These are phyloP conservation scores for Agrostemma githago DNA, from an alignment of 148 eudicot species.

Conservation along the genomic window DNA sequence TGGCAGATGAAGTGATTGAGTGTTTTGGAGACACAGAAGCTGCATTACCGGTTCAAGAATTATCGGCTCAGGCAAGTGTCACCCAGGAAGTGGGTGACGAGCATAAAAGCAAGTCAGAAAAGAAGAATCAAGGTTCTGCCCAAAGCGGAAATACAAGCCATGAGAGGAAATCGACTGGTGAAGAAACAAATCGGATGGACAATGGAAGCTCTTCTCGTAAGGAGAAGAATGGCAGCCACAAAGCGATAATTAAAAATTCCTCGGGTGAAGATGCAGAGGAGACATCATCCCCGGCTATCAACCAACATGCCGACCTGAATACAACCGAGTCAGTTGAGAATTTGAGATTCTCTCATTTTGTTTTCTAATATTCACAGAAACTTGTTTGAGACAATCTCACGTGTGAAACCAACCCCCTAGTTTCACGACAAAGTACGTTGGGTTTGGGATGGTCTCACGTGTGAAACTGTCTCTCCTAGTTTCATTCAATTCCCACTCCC, in stretches of 20 bases:
- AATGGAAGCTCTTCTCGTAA: not conserved
- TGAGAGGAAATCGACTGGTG: constrained; percentile 14
- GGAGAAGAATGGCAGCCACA: not conserved
- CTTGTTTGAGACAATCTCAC: not conserved
- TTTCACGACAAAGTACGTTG: not conserved
- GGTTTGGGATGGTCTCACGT: not conserved
- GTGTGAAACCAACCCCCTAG: constrained; percentile 1
- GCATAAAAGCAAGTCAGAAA: constrained; percentile 11
- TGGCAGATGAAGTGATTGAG: constrained; percentile 16
- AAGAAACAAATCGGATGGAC: constrained; percentile 12
- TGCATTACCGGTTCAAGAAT: constrained; percentile 22
- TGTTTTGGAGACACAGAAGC: constrained; percentile 28
- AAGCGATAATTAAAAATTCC: constrained; percentile 8
- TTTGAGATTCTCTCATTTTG: constrained; percentile 22
- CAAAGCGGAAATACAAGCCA: constrained; percentile 7
- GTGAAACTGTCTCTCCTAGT: not conserved
- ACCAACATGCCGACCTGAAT: constrained; percentile 6
- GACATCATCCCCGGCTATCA: constrained; percentile 14
- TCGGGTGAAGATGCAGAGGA: constrained; percentile 24
- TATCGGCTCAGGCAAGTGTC: constrained; percentile 30
- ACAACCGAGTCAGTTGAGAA: constrained; percentile 35
- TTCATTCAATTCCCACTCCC: not conserved
- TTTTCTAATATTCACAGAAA: not conserved
- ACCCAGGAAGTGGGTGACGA: constrained; percentile 19
- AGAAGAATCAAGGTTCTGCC: constrained; percentile 1